A percentile compares a stretch with the other conserved stretches of the same genome.
Evolutionary conservation across 768 basidiomycete species (phyloP).

Genomic region (Arthromyces matolae): DNA sequence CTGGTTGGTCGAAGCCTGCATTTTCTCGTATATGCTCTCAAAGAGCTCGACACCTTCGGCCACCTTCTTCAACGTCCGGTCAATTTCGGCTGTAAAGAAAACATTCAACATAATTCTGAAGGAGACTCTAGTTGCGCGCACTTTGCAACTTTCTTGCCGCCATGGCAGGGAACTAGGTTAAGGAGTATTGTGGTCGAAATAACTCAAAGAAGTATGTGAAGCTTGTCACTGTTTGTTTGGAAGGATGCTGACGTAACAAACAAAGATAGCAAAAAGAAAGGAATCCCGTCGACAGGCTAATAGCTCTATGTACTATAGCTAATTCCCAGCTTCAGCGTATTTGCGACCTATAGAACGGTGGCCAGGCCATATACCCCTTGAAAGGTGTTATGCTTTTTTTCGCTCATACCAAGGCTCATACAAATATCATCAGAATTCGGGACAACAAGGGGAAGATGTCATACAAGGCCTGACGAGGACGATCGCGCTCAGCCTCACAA

Average conservation of each 20-base stretch:
- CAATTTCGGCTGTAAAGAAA: slow-evolving; percentile 80
- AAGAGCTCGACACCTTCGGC: slow-evolving; percentile 92
- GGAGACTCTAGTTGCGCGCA: slow-evolving; percentile 25
- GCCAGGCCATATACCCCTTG: too few species aligned
- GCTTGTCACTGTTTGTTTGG: slow-evolving; percentile 24
- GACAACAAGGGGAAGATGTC: too few species aligned
- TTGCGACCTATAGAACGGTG: too few species aligned
- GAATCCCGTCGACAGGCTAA: too few species aligned
- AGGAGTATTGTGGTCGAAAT: too few species aligned
- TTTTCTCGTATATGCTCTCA: slow-evolving; percentile 96
- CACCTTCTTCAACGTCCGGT: slow-evolving; percentile 97
- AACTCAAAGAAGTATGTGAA: slow-evolving; percentile 3
- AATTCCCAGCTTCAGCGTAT: too few species aligned
- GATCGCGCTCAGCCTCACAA: too few species aligned
- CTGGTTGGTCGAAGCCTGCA: slow-evolving; percentile 92
- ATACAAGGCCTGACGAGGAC: too few species aligned
- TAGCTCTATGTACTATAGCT: too few species aligned
- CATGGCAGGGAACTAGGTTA: slow-evolving; percentile 46
- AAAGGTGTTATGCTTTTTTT: too few species aligned
- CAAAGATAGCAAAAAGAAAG: background rate
- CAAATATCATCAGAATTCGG: too few species aligned
- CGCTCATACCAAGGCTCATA: too few species aligned
- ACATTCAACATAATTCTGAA: background rate
- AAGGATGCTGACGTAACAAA: slow-evolving; percentile 22
- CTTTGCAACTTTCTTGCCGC: slow-evolving; percentile 90